Percentiles rank a stretch among this genome's conserved stretches.
phyloP scores from a whole-genome alignment of 2,329 filamentous ascomycete genomes.

The Fusarium decemcellulare region DNA sequence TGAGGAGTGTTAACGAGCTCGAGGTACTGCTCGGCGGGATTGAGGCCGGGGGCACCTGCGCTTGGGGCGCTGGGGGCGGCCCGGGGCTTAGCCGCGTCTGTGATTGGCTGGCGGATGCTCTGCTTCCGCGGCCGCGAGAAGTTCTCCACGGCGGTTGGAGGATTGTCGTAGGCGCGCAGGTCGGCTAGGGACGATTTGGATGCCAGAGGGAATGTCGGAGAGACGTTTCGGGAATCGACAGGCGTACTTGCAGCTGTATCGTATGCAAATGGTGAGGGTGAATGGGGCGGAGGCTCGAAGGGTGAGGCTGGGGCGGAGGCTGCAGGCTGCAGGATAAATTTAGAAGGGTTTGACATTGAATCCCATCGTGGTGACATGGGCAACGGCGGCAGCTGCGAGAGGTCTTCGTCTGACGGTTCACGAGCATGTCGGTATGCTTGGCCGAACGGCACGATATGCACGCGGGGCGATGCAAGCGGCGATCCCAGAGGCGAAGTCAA shows the following conservation, averaged over 20 bases:
- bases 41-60: constrained; percentile 45
- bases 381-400: constrained; percentile 52
- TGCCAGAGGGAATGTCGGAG: constrained; percentile 49
- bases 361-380: constrained; percentile 63
- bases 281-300: constrained; percentile 44
- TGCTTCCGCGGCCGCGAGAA: constrained; percentile 72
- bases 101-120: constrained; percentile 62
- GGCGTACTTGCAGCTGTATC: constrained; percentile 40
- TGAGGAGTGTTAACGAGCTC: constrained; percentile 49
- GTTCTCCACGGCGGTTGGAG: constrained; percentile 64
- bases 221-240: constrained; percentile 47
- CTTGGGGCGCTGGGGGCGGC: constrained; percentile 35
- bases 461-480: constrained; percentile 40
- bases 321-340: constrained; percentile 45
- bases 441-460: constrained; percentile 43
- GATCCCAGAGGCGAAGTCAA: constrained; percentile 39
- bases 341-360: constrained; percentile 50
- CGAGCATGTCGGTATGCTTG: constrained; percentile 38
- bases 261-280: constrained; percentile 44
- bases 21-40: constrained; percentile 48
- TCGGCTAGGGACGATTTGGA: constrained; percentile 52
- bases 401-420: constrained; percentile 40
- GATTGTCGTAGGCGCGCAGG: constrained; percentile 53
- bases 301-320: constrained; percentile 42
- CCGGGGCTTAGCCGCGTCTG: constrained; percentile 52